Base-by-base conservation (phyloP, 2,329 filamentous ascomycete genomes). In the Arthrobotrys iridis region DNA sequence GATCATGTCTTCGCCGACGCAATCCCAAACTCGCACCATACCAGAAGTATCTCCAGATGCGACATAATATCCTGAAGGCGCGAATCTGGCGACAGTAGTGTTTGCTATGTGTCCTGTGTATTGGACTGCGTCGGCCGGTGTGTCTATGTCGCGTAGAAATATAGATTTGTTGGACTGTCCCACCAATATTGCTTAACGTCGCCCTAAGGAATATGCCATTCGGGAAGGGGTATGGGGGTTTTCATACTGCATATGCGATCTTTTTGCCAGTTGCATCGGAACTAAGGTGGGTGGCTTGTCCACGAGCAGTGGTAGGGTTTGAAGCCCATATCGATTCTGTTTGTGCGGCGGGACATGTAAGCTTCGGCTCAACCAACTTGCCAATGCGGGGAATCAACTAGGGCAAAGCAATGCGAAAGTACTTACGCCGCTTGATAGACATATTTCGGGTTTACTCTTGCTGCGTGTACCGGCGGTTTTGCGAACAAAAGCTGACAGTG, bases 111-210 rank as follows among this genome's bases (percentile, higher is more conserved):
- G 95, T 79, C 91, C 90, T 11, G 90, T 96, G 84, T 98, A 99
- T 83, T 99, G 93, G 81, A 91, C 93, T 82, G 90, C 90, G 77
- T 90, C 83, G 78, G 92, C 87, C 60, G 94, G 94, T 81, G 95
- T 85, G 84, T 99, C 94, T 84, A 99, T 97, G 77, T 90, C 93
- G 79, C 95, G 93, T 52, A 99, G 86, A 84, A 97, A 98, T 83
- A 99, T 90, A 77, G 94, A 98, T 86, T 98, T 98, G 81, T 93
- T 93, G 62, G 93, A 94, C 93, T 96, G 79, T 48, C 18, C 35
- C 50, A 22, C 4, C 28, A 24, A 24, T 30, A 6, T 24, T 18
- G 30, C 30, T 55, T 55, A 55, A 30, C n/a, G n/a, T n/a, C n/a
- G n/a, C n/a, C n/a, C n/a, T n/a, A n/a, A n/a, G n/a, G n/a, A n/a